Conservation (phyloP, 2,329 filamentous ascomycete genomes). For the Chaetomiaceae sp. region DNA sequence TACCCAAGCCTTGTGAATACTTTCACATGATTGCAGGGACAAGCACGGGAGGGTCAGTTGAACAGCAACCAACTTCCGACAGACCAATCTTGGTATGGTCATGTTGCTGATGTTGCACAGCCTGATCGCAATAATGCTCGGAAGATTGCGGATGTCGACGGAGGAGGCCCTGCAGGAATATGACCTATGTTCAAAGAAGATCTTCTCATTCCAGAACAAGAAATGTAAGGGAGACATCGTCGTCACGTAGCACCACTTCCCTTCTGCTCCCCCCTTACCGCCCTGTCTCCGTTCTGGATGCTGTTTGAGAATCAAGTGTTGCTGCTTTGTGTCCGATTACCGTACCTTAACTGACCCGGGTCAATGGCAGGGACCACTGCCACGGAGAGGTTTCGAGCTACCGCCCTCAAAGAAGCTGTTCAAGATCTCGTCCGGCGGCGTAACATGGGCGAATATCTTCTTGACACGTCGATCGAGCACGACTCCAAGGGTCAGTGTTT, state of each 20-base stretch:
- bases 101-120: constrained; percentile 26
- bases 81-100: not conserved
- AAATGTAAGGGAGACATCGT: not conserved
- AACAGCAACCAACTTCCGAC: not conserved
- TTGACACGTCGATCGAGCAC: not conserved
- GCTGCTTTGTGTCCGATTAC: too few relatives aligned
- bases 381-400: constrained; percentile 29
- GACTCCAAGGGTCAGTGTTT: constrained; percentile 5
- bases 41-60: constrained; percentile 33
- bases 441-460: constrained; percentile 3
- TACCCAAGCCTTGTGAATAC: constrained; percentile 33
- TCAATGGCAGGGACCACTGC: constrained; percentile 12
- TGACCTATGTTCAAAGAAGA: constrained; percentile 30
- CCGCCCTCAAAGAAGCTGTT: constrained; percentile 1
- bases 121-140: constrained; percentile 44
- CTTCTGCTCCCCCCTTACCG: too few relatives aligned
- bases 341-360: too few relatives aligned
- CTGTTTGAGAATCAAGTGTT: too few relatives aligned
- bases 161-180: constrained; percentile 40
- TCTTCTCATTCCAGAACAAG: constrained; percentile 33
- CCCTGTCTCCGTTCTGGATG: too few relatives aligned
- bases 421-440: constrained; percentile 8
- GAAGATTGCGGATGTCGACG: constrained; percentile 40
- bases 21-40: constrained; percentile 39
- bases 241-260: too few relatives aligned